Conservation (phyloP, 225 moss, liverwort and hornwort species). For the Lunularia cruciata region DNA sequence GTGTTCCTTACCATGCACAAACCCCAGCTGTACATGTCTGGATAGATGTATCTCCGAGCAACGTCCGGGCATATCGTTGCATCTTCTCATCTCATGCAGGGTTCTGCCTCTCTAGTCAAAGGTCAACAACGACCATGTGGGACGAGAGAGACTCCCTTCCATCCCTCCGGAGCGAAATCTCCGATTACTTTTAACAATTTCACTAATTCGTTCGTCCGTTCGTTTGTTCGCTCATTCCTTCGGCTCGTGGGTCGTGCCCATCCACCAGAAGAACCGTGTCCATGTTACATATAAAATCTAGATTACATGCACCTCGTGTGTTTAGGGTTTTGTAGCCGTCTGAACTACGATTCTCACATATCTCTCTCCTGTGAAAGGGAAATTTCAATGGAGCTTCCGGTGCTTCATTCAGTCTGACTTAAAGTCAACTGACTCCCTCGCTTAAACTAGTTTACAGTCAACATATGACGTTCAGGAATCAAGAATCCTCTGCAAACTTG, state of each 20-base stretch:
- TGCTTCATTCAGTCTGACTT: background rate
- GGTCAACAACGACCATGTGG: slow-evolving; percentile 1
- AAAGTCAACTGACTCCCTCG: background rate
- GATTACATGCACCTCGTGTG: background rate
- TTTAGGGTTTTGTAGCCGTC: background rate
- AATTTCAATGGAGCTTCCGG: no score
- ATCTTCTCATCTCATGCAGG: background rate
- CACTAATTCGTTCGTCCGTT: background rate
- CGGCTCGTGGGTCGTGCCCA: background rate
- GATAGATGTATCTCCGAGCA: no score
- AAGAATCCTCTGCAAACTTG: no score
- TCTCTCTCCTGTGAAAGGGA: no score
- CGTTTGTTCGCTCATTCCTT: background rate
- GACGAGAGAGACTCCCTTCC: background rate
- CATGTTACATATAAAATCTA: background rate
- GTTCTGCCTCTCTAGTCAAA: background rate
- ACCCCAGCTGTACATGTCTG: background rate
- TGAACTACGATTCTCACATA: no score
- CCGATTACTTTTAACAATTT: background rate
- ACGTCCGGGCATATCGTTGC: background rate
- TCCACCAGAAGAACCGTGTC: background rate
- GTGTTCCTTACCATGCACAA: background rate
- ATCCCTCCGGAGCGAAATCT: background rate
- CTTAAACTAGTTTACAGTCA: background rate
- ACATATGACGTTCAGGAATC: no score